Evolutionary conservation across 2,329 filamentous ascomycete genomes (phyloP), one percentile per base, ranked within the genome.

Genomic region (Neofusicoccum laricinum): DNA sequence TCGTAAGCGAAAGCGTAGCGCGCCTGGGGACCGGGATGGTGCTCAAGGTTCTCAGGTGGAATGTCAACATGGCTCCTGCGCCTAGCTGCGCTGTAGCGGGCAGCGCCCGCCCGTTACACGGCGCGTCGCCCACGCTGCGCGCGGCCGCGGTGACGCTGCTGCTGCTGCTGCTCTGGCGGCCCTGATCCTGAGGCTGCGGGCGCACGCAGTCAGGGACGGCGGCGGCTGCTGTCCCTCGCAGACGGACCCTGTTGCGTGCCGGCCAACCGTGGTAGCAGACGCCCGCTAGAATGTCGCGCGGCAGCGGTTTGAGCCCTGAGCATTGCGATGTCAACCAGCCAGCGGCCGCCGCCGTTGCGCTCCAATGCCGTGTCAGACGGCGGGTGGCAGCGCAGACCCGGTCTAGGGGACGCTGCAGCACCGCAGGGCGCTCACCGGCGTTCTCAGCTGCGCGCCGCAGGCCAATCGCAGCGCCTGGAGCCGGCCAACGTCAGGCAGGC

Each of bases 1-100:
- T 49, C 41, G 62, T 58, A 45, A 57, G 62, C 62, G 61, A 61
- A 40, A 48, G 62, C 62, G 59, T 21, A 51, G 49, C 15, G 49
- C 49, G 55, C 41, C 30, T 45, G 41, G 41, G 41, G 55, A 59
- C 55, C 55, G 55, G 55, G 55, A 59, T 51, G 21, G 21, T 49
- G 17, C 19, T 21, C 17, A 38, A 41, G 40, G 51, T 21, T 32
- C 40, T 43, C 38, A 59, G 55, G 55, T 59, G 58, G 58, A 61
- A 61, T 61, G 58, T 61, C 45, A 61, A 50, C 30, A 32, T 45
- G 55, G 55, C 40, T 43, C 55, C n/a, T 45, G 55, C 25, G 25
- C 25, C 25, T 30, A 30, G 25, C 25, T 30, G 25, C 38, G 17
- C 12, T 14, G 25, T n/a, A 59, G 55, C 43, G 46, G 55, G 55